Evolutionary conservation across 495 filamentous ascomycete genomes (phyloP).

Genomic region (Filosporella fistucella): DNA sequence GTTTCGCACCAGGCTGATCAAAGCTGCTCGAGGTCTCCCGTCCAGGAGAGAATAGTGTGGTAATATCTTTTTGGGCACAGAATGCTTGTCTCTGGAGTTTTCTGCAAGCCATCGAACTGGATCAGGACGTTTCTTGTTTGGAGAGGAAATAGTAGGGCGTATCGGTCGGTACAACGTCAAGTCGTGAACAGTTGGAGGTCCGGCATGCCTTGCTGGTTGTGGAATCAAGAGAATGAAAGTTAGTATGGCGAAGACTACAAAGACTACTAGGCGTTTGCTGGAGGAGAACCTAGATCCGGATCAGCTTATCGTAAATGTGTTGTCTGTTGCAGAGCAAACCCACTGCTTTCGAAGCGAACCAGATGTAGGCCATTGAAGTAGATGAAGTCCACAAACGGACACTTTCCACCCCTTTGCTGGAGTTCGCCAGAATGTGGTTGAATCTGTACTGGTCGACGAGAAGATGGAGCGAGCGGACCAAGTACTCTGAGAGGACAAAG

Average conservation of each 20-base stretch:
- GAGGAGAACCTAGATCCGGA: neutral
- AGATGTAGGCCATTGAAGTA: neutral
- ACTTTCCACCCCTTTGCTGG: constrained; percentile 22
- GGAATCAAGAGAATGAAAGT: neutral
- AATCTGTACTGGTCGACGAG: constrained; percentile 23
- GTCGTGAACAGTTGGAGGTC: neutral
- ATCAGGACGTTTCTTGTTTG: constrained; percentile 23
- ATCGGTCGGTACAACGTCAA: constrained; percentile 21
- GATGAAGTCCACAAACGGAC: neutral
- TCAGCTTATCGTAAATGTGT: too few relatives aligned
- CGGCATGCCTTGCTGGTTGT: neutral
- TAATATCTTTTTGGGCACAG: constrained; percentile 23
- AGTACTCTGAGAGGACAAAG: constrained; percentile 21
- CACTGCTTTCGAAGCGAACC: neutral
- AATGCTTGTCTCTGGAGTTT: constrained; percentile 32
- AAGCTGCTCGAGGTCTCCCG: constrained; percentile 50
- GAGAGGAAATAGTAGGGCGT: constrained; percentile 15
- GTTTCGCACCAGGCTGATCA: constrained; percentile 90
- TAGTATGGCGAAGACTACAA: neutral
- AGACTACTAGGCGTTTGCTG: neutral
- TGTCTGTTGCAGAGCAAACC: too few relatives aligned
- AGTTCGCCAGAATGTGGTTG: constrained; percentile 25
- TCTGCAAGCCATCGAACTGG: constrained; percentile 31
- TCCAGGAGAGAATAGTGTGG: too few relatives aligned
- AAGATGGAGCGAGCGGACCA: constrained; percentile 24